A percentile compares a stretch with the other conserved stretches of the same genome.
Evolutionary conservation across 257 asterid species (phyloP).

Genomic region (Parsonsia alboflavescens): DNA sequence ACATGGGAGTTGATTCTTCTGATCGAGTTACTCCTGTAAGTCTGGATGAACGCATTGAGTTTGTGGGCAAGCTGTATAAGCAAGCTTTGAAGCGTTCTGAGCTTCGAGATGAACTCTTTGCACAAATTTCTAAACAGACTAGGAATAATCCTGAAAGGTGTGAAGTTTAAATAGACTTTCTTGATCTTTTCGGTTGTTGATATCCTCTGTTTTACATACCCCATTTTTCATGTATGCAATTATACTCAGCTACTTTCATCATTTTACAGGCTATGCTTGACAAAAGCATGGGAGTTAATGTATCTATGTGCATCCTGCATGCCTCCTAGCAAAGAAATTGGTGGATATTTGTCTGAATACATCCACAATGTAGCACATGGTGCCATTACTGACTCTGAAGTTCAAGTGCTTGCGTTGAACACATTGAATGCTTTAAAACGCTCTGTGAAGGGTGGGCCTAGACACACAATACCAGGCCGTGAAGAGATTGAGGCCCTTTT

Average conservation of each 20-base stretch:
- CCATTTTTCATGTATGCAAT: conserved; percentile 15
- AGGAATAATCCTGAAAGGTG: conserved; percentile 91
- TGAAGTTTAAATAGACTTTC: not conserved
- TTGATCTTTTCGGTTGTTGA: conserved; percentile 5
- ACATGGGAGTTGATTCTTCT: conserved; percentile 79
- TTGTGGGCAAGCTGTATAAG: conserved; percentile 81
- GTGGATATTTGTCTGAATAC: conserved; percentile 82
- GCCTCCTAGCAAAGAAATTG: conserved; percentile 98
- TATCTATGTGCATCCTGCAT: conserved; percentile 89
- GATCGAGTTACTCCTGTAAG: conserved; percentile 53
- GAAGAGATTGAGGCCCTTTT: conserved; percentile 96
- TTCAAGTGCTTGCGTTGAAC: conserved; percentile 75
- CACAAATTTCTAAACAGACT: conserved; percentile 91
- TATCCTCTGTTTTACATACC: not conserved
- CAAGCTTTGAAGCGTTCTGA: conserved; percentile 88
- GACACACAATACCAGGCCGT: conserved; percentile 80
- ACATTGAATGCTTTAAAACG: conserved; percentile 82
- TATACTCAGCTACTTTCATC: conserved; percentile 7
- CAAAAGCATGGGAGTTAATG: conserved; percentile 97
- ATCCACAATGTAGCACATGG: conserved; percentile 73
- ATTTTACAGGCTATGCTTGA: conserved; percentile 52
- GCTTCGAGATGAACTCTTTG: conserved; percentile 93
- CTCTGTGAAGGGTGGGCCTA: conserved; percentile 92
- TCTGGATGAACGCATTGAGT: conserved; percentile 77
- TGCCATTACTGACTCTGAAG: conserved; percentile 63